Evolutionary conservation across 140 eudicot species (phyloP), one percentile per base, ranked within the genome.

Genomic region (Stevia rebaudiana): DNA sequence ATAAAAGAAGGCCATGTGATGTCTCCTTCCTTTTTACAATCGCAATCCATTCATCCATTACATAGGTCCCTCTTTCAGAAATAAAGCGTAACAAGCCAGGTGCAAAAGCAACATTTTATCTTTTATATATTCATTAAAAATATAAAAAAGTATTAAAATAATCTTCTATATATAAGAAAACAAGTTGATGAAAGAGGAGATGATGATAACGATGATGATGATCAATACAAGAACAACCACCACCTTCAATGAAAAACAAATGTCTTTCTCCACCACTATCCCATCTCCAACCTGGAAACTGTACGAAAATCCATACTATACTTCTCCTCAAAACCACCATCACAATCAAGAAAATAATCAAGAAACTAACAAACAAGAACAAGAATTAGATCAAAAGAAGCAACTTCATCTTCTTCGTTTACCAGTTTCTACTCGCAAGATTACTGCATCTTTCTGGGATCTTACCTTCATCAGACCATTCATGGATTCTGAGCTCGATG

Each of bases 241-340:
- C 62, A 77, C 71, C 46, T 72, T 78, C 67, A 79, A 67, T 59
- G 72, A 73, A 64, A 52, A 49, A 55, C 30, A 52, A 67, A 47
- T 53, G 49, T 70, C 65, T 71, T 50, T 36, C 60, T 50, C 65
- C 44, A 73, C 86, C 10, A 36, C 41, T 36, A 36, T 8, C 81
- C 71, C 79, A 76, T 55, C 54, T 71, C 92, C 95, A 74, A 77
- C 91, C 81, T 90, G 97, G 97, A 90, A 90, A 67, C 63, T 90
- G 60, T 90, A 90, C 75, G 95, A 90, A 67, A 90, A 90, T 66
- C 97, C 97, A 35, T 82, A 68, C 76, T 90, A 81, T 62, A 81
- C 43, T 47, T 51, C 76, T 16, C 79, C 71, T 37, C 65, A 75
- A 54, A 68, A 53, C 47, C 74, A 62, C 13, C 65, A 71, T 58